A percentile compares a stretch with the other conserved stretches of the same genome.
Conservation (phyloP, 2,329 filamentous ascomycete species). For the Cordyceps javanica region DNA sequence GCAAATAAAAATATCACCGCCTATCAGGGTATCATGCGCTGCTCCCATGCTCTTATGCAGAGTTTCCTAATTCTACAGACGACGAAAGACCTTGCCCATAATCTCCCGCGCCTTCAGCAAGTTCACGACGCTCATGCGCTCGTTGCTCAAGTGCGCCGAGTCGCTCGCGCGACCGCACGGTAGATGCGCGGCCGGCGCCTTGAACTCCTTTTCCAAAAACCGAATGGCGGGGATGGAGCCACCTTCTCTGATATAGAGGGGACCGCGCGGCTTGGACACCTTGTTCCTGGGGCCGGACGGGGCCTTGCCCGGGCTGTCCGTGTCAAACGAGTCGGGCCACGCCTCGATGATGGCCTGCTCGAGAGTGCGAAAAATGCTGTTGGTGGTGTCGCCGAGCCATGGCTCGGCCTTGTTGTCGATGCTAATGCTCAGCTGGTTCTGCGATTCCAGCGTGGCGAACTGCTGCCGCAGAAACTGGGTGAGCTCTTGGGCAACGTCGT, state of each 20-base stretch:
- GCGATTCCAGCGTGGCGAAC: conserved; percentile 69
- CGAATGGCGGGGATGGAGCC: conserved; percentile 92
- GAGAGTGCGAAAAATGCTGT: conserved; percentile 84
- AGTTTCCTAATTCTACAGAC: conserved; percentile 38
- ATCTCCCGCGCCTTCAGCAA: conserved; percentile 88
- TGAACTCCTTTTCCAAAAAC: conserved; percentile 91
- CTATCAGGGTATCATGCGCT: conserved; percentile 7
- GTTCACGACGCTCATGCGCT: conserved; percentile 82
- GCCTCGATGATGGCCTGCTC: conserved; percentile 77
- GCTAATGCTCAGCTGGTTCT: conserved; percentile 72
- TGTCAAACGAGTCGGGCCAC: conserved; percentile 59
- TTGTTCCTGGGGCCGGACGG: conserved; percentile 6
- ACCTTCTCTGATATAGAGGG: conserved; percentile 90
- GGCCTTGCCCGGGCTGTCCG: background rate
- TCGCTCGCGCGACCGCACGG: conserved; percentile 95
- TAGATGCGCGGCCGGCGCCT: conserved; percentile 82
- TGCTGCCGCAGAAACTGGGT: conserved; percentile 61
- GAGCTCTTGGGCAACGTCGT: conserved; percentile 64
- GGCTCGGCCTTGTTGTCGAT: conserved; percentile 94
- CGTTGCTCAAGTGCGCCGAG: conserved; percentile 89
- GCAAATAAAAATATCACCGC: background rate
- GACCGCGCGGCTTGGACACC: conserved; percentile 45
- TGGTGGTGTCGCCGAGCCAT: conserved; percentile 88
- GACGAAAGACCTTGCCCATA: conserved; percentile 76
- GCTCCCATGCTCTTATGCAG: background rate